These are phyloP conservation scores for Fragaria iinumae DNA, from an alignment of 306 rosid species.

Conservation along the genomic window DNA sequence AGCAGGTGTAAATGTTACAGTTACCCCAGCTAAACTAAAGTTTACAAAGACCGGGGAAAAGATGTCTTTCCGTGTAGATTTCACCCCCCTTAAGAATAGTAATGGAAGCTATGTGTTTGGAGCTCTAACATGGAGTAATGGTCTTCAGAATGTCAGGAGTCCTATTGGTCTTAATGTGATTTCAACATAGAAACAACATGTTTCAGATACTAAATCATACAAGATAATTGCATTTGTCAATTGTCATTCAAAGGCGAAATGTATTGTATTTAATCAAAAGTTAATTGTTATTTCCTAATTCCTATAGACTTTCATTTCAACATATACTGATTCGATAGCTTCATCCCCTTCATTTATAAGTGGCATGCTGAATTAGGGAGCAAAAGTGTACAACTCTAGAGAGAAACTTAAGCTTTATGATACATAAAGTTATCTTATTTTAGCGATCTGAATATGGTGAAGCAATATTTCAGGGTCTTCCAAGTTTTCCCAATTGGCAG, in stretches of 20 bases:
- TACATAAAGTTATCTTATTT: neutral
- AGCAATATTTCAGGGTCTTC: neutral
- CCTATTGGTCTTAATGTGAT: constrained; percentile 55
- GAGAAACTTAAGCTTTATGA: neutral
- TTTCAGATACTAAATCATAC: constrained; percentile 5
- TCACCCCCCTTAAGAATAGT: constrained; percentile 45
- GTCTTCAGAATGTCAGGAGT: constrained; percentile 55
- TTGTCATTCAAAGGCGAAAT: constrained; percentile 4
- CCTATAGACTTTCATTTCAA: neutral
- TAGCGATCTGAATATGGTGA: neutral
- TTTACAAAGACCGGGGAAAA: constrained; percentile 41
- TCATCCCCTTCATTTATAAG: neutral
- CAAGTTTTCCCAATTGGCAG: neutral
- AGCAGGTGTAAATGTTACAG: constrained; percentile 44
- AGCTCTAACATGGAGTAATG: constrained; percentile 64
- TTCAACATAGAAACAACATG: constrained; percentile 23
- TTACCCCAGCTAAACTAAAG: constrained; percentile 38
- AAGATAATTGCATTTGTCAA: neutral
- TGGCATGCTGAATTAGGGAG: neutral
- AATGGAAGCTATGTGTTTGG: constrained; percentile 72
- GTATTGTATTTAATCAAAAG: neutral
- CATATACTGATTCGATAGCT: neutral
- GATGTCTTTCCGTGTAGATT: constrained; percentile 42
- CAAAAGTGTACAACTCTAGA: neutral
- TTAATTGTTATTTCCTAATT: neutral